phyloP scores from a whole-genome alignment of 2,329 filamentous ascomycete genomes.

The Xylariaceae sp. region DNA sequence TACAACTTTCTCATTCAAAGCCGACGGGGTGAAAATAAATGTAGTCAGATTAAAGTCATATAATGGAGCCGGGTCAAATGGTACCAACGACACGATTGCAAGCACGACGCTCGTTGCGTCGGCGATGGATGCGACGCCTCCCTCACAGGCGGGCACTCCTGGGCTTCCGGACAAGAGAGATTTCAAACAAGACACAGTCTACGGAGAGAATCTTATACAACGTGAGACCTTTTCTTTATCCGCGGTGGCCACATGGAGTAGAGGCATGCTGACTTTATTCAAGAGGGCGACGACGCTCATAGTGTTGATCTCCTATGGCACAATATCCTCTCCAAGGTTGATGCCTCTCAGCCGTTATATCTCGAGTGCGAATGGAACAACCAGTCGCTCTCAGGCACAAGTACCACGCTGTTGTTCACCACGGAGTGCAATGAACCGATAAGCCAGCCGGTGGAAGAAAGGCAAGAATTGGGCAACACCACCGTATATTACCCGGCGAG shows the following conservation, averaged over 20 bases:
- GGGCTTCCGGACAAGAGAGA: too few relatives aligned
- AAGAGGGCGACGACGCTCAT: slow-evolving; percentile 4
- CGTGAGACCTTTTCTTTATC: background rate
- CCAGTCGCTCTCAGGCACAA: slow-evolving; percentile 16
- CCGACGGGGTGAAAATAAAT: background rate
- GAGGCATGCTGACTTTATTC: background rate
- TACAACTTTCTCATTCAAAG: background rate
- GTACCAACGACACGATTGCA: background rate
- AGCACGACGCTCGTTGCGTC: background rate
- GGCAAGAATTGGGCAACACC: too few relatives aligned
- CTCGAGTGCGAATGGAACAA: slow-evolving; percentile 25
- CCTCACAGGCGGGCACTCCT: background rate
- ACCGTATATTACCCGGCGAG: background rate
- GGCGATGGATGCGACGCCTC: background rate
- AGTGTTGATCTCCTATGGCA: slow-evolving; percentile 15
- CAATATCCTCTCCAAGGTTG: background rate
- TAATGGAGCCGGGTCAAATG: background rate
- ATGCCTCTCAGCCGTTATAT: slow-evolving; percentile 19
- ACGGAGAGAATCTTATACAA: background rate
- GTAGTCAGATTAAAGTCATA: slow-evolving; percentile 3
- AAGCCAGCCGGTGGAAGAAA: background rate
- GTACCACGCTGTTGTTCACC: slow-evolving; percentile 21
- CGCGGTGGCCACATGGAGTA: background rate
- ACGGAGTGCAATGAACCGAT: background rate
- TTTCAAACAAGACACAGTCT: too few relatives aligned